Base-by-base conservation (phyloP, 2,329 filamentous ascomycete genomes). In the Neonectria neomacrospora region DNA sequence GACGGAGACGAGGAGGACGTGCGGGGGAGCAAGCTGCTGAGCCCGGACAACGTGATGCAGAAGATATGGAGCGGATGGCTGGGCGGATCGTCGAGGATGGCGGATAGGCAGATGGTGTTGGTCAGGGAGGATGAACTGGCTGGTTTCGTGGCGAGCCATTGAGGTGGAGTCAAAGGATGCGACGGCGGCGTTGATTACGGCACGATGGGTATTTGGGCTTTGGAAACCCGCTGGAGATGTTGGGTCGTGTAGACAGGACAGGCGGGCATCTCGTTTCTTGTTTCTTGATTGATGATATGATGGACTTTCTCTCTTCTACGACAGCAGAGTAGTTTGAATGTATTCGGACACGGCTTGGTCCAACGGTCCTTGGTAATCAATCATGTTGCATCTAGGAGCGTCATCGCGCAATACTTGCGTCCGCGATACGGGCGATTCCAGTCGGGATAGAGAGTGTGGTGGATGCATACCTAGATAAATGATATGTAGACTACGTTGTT, bases 1-100 rank as follows among this genome's bases (percentile, higher is more conserved):
- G 73, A 76, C n/a, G 64, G 68, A 16, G 81, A 83, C 60, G 73
- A 74, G 32, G 75, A 79, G 65, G 64, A 65, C 12, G 77, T 74
- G 61, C 70, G 66, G 37, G 71, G 66, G 39, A 75, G 73, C 37
- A 71, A 75, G 61, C 69, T 78, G 51, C 63, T 71, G 45, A 67
- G 71, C 51, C 59, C 63, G 30, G 75, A 80, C 42, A 80, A 80
- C 51, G 71, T 81, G 16, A 76, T 85, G 68, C 80, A 83, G 72
- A 82, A 80, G 75, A 79, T 84, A 37, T 85, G 82, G 82, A 76
- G 76, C 44, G 80, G 81, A 5, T 83, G 82, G 79, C 76, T 82
- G 61, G 70, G 77, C 23, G 81, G 80, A 11, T 70, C 71, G 18
- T 78, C 78, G 32, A 75, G 74, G 37, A 70, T 83, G 75, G 79